Percentiles rank a stretch among this genome's conserved stretches.
phyloP scores from a whole-genome alignment of 208 protist genomes.

The Novymonas esmeraldas region DNA sequence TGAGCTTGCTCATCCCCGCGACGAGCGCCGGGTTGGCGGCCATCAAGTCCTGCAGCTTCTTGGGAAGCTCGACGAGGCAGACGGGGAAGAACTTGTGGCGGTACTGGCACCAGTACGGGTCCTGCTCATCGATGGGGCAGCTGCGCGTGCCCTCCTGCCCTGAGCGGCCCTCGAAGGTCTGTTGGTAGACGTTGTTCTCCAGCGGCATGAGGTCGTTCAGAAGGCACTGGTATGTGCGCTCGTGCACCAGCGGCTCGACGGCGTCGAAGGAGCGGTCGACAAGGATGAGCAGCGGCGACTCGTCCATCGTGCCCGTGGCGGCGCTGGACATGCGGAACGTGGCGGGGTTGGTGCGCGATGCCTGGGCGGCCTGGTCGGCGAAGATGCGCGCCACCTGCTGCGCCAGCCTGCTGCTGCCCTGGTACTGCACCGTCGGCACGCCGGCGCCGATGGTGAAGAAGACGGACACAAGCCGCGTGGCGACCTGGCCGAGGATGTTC shows the following conservation, averaged over 20 bases:
- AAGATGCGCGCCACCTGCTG: slow-evolving; percentile 52
- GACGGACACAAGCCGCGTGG: slow-evolving; percentile 56
- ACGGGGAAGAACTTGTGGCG: slow-evolving; percentile 66
- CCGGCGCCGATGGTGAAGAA: slow-evolving; percentile 63
- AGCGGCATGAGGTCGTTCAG: slow-evolving; percentile 78
- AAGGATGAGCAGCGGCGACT: slow-evolving; percentile 71
- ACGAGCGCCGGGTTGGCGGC: slow-evolving; percentile 59
- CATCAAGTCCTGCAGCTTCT: slow-evolving; percentile 62
- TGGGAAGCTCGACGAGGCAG: slow-evolving; percentile 62
- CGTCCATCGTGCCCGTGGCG: slow-evolving; percentile 8
- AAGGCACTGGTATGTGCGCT: slow-evolving; percentile 87
- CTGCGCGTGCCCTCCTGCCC: slow-evolving; percentile 44
- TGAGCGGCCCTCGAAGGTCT: slow-evolving; percentile 48
- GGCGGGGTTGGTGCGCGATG: slow-evolving; percentile 30
- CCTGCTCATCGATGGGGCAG: slow-evolving; percentile 65
- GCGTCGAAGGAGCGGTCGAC: slow-evolving; percentile 85
- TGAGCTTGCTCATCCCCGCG: slow-evolving; percentile 30
- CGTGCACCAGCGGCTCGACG: slow-evolving; percentile 75
- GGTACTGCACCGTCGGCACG: slow-evolving; percentile 68
- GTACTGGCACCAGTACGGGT: slow-evolving; percentile 77
- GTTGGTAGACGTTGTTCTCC: slow-evolving; percentile 60
- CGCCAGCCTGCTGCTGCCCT: slow-evolving; percentile 52
- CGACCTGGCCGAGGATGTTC: slow-evolving; percentile 54
- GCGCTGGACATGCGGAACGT: slow-evolving; percentile 42
- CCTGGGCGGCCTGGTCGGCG: slow-evolving; percentile 34